Base-by-base conservation (phyloP, 2,329 filamentous ascomycete genomes). In the Blumeria graminis region DNA sequence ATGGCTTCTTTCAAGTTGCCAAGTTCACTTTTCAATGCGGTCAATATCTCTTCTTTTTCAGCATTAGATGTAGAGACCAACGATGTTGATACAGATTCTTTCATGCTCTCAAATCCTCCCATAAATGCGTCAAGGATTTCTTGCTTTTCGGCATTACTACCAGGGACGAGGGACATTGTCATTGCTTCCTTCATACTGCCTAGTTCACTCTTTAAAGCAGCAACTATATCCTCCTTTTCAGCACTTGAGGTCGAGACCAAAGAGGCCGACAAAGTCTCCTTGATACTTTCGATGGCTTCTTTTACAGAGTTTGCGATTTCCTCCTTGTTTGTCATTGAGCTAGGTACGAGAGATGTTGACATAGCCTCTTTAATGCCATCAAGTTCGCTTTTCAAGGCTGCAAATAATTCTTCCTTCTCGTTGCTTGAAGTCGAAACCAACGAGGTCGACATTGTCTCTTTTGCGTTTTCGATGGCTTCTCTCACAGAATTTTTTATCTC, bases 261-360 rank as follows among this genome's bases (percentile, higher is more conserved):
- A 28, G 74, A 74, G 36, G 71, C 69, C 8, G 74, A 70, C 52
- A 82, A 68, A 1, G 72, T 74, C 59, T 80, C 76, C 38, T 78
- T 76, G 28, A 84, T 69, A 56, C 75, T 72, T 55, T 84, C 80
- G 8, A 96, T 72, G 0, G 88, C 89, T 16, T 81, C 76, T 66
- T 84, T 93, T 57, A 96, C 74, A 0, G 86, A 86, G 58, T 94
- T 86, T 0, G 95, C 74, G 54, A 95, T 89, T 68, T 95, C 88
- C 61, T 94, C 45, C 22, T 48, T 48, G 22, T 28, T 28, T 86
- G 58, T 86, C 90, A 57, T 86, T 18, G 0, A 84, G 89, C 68
- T 90, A 76, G 63, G 94, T 87, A 0, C 22, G 1, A 28, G 22
- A 63, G 94, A 87, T 0, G 14, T 72, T 6, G 88, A 85, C 69